These are phyloP conservation scores for Lentinula sp. DNA, from an alignment of 768 basidiomycete species.

Conservation along the genomic window DNA sequence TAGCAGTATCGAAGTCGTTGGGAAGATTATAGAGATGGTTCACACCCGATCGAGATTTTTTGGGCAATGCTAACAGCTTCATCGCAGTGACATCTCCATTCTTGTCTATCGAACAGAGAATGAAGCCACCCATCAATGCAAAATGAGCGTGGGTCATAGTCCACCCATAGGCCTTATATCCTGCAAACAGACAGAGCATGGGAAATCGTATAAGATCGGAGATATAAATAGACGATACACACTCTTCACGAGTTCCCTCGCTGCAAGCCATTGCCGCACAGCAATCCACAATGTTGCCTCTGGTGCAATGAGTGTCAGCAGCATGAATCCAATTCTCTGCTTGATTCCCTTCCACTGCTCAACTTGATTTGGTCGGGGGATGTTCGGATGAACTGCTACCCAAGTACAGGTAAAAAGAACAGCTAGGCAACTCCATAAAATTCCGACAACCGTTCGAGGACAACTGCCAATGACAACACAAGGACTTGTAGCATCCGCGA, in stretches of 20 bases:
- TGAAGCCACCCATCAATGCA: constrained; percentile 14
- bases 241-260: not conserved
- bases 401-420: not conserved
- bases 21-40: not conserved
- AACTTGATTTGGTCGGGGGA: not conserved
- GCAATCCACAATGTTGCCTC: not conserved
- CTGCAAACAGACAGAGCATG: not conserved
- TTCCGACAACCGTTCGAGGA: not conserved
- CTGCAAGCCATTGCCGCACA: not conserved
- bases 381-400: not conserved
- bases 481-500: not conserved
- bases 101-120: not conserved
- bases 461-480: not conserved
- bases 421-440: not conserved
- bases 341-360: not conserved
- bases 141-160: constrained; percentile 6
- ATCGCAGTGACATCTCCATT: not conserved
- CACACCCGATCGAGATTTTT: not conserved
- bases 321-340: not conserved
- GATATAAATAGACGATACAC: not conserved
- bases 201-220: not conserved
- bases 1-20: not conserved
- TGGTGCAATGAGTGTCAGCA: not conserved
- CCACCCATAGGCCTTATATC: not conserved
- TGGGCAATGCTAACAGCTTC: not conserved